phyloP scores from a whole-genome alignment of 495 filamentous ascomycete genomes.

The Aspergillus leporis region DNA sequence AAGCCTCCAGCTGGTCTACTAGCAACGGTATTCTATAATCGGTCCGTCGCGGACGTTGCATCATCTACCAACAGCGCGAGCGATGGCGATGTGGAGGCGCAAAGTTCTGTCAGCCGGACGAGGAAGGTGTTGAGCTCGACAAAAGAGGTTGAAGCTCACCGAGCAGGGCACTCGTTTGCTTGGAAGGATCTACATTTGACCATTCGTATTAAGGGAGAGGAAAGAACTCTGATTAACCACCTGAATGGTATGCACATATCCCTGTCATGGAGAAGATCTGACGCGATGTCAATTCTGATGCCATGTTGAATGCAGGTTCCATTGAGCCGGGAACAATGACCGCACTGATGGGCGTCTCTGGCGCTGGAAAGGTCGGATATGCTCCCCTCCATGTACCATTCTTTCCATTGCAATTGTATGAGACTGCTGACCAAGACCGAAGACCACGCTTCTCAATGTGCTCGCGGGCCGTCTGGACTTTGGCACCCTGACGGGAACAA shows the following conservation, averaged over 20 bases:
- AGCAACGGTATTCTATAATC: conserved; percentile 28
- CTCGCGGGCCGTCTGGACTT: conserved; percentile 31
- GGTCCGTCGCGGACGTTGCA: conserved; percentile 28
- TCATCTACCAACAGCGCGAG: no score
- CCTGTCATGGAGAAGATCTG: conserved; percentile 51
- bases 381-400: no score
- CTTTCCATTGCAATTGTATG: no score
- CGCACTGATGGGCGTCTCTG: conserved; percentile 68
- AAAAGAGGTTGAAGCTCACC: no score
- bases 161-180: no score
- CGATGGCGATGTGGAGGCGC: no score
- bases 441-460: conserved; percentile 56
- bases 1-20: conserved; percentile 25
- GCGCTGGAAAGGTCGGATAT: conserved; percentile 58
- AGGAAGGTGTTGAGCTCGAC: no score
- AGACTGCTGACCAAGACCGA: not conserved
- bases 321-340: conserved; percentile 59
- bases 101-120: no score
- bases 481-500: conserved; percentile 29
- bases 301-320: conserved; percentile 39
- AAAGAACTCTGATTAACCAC: conserved; percentile 12
- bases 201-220: no score
- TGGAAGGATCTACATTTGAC: no score
- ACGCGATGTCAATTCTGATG: conserved; percentile 51
- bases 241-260: conserved; percentile 40